Evolutionary conservation across 108 stramenopile genomes (phyloP).

Genomic region (Mediolabrus comicus): DNA sequence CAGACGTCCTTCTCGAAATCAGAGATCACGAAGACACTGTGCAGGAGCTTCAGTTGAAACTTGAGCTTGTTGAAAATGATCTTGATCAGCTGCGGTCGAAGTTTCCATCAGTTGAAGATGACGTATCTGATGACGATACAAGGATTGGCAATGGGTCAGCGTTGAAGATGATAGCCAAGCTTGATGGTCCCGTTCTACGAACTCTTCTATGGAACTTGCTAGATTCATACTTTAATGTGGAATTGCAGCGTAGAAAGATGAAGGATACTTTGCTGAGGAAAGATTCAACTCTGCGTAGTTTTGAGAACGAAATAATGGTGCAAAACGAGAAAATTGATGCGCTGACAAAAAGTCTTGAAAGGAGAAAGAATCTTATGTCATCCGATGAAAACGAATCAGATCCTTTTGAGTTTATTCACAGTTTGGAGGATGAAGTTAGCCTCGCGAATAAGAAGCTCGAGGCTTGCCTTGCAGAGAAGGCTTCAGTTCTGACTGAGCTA

Average conservation of each 20-base stretch:
- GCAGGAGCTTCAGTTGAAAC: constrained; percentile 70
- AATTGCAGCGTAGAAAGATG: constrained; percentile 36
- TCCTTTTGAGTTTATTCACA: constrained; percentile 27
- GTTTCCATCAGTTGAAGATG: constrained; percentile 34
- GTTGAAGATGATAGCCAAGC: constrained; percentile 51
- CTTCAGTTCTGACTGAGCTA: constrained; percentile 12
- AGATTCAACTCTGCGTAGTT: constrained; percentile 59
- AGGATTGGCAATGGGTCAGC: constrained; percentile 26
- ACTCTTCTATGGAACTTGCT: constrained; percentile 63
- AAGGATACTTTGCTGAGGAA: constrained; percentile 48
- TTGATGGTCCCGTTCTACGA: constrained; percentile 57
- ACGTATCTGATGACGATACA: constrained; percentile 27
- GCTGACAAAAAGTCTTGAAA: constrained; percentile 48
- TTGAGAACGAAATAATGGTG: constrained; percentile 67
- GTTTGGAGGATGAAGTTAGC: constrained; percentile 15
- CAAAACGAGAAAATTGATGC: constrained; percentile 43
- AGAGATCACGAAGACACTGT: constrained; percentile 50
- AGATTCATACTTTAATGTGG: constrained; percentile 50
- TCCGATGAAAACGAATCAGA: constrained; percentile 27
- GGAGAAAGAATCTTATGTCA: constrained; percentile 34
- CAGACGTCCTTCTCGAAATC: constrained; percentile 13
- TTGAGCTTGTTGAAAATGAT: constrained; percentile 76
- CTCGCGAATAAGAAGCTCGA: constrained; percentile 22
- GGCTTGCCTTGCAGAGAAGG: constrained; percentile 11
- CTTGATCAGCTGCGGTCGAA: constrained; percentile 54